Base-by-base conservation (phyloP, 208 protist species). In the Crithidia sp. region DNA sequence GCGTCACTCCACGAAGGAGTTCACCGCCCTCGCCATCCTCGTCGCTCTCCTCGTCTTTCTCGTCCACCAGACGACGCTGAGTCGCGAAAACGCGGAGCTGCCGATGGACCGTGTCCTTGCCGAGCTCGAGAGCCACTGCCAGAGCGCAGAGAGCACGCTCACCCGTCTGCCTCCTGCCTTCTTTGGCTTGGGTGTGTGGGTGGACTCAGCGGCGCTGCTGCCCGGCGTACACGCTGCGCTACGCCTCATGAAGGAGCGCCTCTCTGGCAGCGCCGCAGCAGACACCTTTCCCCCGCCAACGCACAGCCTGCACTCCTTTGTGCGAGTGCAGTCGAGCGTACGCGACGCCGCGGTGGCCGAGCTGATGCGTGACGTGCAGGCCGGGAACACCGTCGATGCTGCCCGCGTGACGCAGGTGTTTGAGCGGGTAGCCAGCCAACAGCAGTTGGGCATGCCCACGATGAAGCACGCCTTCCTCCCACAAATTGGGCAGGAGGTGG, bases 131-230 rank as follows among this genome's bases (percentile, higher is more conserved):
- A 14, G 61, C 6, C 45, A 59, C 44, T 90, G 57, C 53, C 43
- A 16, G 61, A 7, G 28, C 10, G 16, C 12, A 8, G 65, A 67
- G 13, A 28, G 61, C 28, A n/a, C 45, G 36, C 39, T 50, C 5
- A 16, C 54, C 10, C 17, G 14, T 7, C 77, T 75, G 16, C 84
- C 74, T 16, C 77, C 75, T 36, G 74, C 81, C 16, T 78, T 80
- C 28, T 91, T 85, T 53, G 90, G 85, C 13, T 67, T 95, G 36
- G 74, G 67, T 4, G 85, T 95, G 16, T 95, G 90, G 87, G 86
- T 87, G 36, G 90, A 92, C 59, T 61, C 81, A 8, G 74, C 78
- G 19, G 64, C 52, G 54, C 76, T 86, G 73, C 56, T 87, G 12
- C 67, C 76, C 8, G 68, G 77, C 17, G 85, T 89, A 17, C 90